Evolutionary conservation across 257 asterid genomes (phyloP).

Genomic region (Petrea volubilis): DNA sequence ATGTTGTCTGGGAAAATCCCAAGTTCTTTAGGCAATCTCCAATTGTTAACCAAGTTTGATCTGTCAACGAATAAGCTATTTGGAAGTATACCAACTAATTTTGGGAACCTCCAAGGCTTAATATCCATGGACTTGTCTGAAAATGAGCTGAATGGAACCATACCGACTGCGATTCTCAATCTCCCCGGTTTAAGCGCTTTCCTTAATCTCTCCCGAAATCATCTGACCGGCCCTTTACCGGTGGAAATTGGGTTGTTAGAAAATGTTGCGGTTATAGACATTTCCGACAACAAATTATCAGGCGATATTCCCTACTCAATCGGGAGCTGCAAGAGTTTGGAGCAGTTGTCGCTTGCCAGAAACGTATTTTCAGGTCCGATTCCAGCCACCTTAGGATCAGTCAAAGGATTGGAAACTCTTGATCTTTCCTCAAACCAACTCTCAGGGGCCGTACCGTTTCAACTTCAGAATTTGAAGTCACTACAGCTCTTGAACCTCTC

Average conservation of each 20-base stretch:
- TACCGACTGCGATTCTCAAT: constrained; percentile 40
- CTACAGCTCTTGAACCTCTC: constrained; percentile 53
- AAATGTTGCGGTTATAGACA: constrained; percentile 35
- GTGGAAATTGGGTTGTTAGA: constrained; percentile 39
- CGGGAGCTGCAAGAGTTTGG: constrained; percentile 48
- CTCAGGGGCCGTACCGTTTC: constrained; percentile 40
- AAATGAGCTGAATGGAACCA: constrained; percentile 50
- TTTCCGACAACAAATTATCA: constrained; percentile 44
- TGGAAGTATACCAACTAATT: constrained; percentile 44
- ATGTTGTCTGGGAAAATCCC: constrained; percentile 51
- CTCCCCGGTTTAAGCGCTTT: constrained; percentile 41
- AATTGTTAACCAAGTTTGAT: constrained; percentile 41
- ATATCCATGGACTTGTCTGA: constrained; percentile 49
- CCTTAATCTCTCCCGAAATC: constrained; percentile 51
- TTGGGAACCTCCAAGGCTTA: constrained; percentile 36
- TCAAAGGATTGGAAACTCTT: constrained; percentile 52
- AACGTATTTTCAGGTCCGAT: constrained; percentile 49
- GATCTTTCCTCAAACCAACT: constrained; percentile 61
- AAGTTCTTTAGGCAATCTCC: constrained; percentile 47
- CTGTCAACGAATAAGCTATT: constrained; percentile 46
- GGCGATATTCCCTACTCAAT: constrained; percentile 49
- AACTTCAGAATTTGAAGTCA: constrained; percentile 33
- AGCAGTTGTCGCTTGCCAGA: constrained; percentile 38
- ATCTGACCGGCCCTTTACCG: constrained; percentile 50
- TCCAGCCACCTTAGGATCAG: constrained; percentile 38